Base-by-base conservation (phyloP, 768 basidiomycete species). In the Tulasnella sp. region DNA sequence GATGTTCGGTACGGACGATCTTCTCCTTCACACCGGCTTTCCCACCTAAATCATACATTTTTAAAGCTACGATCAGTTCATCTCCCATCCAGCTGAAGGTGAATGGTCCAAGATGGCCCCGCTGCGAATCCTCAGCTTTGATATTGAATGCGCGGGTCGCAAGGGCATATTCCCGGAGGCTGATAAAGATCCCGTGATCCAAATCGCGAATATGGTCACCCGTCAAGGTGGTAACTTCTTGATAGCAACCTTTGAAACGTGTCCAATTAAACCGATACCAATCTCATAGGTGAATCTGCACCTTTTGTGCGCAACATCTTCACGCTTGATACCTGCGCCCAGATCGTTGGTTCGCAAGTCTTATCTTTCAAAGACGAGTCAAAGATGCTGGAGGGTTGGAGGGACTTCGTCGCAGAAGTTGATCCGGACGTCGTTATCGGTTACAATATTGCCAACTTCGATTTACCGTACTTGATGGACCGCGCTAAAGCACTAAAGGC, bases 191-290 rank as follows among this genome's bases (percentile, higher is more conserved):
- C 95, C 95, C 8, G 91, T 99, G 58, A 98, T 98, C 66, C 96
- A 98, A 68, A 98, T 98, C 61, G 96, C 95, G 1, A 96, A 91
- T 70, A 98, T 98, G 96, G 95, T 98, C 10, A 97, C 94, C 34
- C 79, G 88, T 3, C 96, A 99, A 80, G 94, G 94, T 91, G 56
- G n/a, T 45, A 19, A 61, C 34, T 24, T 1, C 42, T 7, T 10
- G 11, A 29, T 43, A 21, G 10, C 19, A 17, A 26, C 27, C 17
- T 17, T 11, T 23, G 13, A 15, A 49, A 32, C 38, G 62, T 26
- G 43, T 38, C 7, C 34, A 38, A 5, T 7, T 38, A 15, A 38
- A 5, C 48, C 17, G 34, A 61, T 62, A 52, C 60, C 44, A 54
- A 30, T 10, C 45, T 24, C 21, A 5, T 65, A 95, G 94, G 95